Evolutionary conservation across 2,329 filamentous ascomycete genomes (phyloP).

Genomic region (Xylaria sp.): DNA sequence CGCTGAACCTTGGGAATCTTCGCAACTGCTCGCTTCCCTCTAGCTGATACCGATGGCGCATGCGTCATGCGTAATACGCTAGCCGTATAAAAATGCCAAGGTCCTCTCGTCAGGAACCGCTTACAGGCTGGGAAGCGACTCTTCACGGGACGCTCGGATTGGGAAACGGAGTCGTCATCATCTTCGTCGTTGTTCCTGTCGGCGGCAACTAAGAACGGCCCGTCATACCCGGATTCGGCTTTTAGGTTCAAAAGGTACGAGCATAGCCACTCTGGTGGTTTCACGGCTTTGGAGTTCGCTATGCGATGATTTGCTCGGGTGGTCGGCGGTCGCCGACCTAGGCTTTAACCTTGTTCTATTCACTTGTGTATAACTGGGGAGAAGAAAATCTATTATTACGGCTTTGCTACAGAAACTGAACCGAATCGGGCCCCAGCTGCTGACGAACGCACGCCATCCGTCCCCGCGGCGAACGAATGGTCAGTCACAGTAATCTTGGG

Average conservation of each 20-base stretch:
- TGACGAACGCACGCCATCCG: conserved; percentile 38
- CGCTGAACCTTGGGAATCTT: background rate
- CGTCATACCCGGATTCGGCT: background rate
- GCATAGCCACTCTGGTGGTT: background rate
- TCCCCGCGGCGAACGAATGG: conserved; percentile 29
- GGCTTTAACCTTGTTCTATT: background rate
- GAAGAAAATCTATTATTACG: conserved; percentile 12
- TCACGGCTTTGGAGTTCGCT: background rate
- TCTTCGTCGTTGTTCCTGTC: background rate
- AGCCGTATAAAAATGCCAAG: background rate
- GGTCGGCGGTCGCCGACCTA: background rate
- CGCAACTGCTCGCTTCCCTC: background rate
- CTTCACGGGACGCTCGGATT: background rate
- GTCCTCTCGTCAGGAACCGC: background rate
- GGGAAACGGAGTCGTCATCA: background rate
- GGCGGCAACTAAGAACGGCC: background rate
- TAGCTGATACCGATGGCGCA: background rate
- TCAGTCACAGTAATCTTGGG: conserved; percentile 34
- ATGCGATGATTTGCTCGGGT: background rate
- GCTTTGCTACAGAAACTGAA: conserved; percentile 37
- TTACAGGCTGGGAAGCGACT: background rate
- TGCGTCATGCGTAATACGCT: background rate
- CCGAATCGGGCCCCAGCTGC: conserved; percentile 34
- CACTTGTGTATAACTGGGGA: background rate
- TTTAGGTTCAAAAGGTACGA: background rate